phyloP scores from a whole-genome alignment of 1,284 basidiomycete species.

The Sanghuangporus weigelae region DNA sequence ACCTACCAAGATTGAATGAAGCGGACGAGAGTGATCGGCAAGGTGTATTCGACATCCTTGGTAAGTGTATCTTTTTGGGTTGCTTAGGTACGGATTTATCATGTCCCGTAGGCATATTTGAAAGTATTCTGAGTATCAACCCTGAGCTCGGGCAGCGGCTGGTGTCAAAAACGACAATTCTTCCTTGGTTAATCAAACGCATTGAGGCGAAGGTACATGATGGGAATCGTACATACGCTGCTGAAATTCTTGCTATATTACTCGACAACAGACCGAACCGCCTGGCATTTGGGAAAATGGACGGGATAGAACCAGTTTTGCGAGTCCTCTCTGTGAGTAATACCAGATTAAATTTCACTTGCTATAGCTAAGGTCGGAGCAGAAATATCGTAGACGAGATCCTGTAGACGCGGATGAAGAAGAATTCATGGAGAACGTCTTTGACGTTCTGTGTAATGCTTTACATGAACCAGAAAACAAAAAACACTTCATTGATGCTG shows the following conservation, averaged over 20 bases:
- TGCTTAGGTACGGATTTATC: neutral
- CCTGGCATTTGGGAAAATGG: conserved; percentile 54
- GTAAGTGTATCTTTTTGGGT: conserved; percentile 31
- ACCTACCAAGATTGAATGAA: conserved; percentile 78
- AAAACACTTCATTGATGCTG: conserved; percentile 77
- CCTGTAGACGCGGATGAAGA: conserved; percentile 84
- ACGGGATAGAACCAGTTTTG: conserved; percentile 78
- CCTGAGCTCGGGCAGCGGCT: conserved; percentile 68
- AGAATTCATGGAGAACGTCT: conserved; percentile 97
- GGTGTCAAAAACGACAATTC: conserved; percentile 66
- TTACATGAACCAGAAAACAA: conserved; percentile 76
- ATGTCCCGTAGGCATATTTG: conserved; percentile 72
- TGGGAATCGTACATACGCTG: conserved; percentile 84
- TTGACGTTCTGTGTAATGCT: conserved; percentile 84
- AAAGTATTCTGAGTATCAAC: conserved; percentile 87
- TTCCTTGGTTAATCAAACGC: conserved; percentile 81
- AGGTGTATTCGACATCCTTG: conserved; percentile 89
- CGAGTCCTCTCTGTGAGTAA: conserved; percentile 74
- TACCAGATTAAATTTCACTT: conserved; percentile 5
- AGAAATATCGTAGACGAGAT: conserved; percentile 85
- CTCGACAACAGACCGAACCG: conserved; percentile 65
- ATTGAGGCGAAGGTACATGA: conserved; percentile 70
- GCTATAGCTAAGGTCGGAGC: conserved; percentile 1
- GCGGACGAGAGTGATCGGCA: conserved; percentile 83
- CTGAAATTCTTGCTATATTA: conserved; percentile 85